phyloP scores from a whole-genome alignment of 495 filamentous ascomycete genomes.

The Astrothelium subdiscretum region DNA sequence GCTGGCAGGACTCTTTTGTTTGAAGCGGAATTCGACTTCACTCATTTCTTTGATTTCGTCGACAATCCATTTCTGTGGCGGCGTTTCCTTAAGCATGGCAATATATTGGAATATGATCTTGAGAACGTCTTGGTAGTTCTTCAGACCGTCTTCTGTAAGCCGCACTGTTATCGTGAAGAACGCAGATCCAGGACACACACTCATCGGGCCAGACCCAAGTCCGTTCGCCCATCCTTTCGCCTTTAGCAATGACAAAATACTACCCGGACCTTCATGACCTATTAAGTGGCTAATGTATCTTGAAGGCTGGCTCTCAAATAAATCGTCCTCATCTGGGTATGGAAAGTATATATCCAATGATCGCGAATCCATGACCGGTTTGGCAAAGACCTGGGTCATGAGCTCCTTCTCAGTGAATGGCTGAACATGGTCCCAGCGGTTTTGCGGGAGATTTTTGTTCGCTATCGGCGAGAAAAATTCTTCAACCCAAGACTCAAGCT shows the following conservation, averaged over 20 bases:
- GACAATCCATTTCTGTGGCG: conserved; percentile 85
- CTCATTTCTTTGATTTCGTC: conserved; percentile 80
- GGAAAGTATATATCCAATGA: conserved; percentile 80
- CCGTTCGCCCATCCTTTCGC: conserved; percentile 91
- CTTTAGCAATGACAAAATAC: conserved; percentile 91
- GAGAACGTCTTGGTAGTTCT: conserved; percentile 74
- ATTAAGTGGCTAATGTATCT: conserved; percentile 89
- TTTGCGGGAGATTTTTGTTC: conserved; percentile 75
- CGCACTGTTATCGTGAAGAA: conserved; percentile 72
- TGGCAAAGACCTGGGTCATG: conserved; percentile 76
- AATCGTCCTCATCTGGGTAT: conserved; percentile 74
- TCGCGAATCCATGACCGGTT: conserved; percentile 89
- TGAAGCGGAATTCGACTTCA: conserved; percentile 89
- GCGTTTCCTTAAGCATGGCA: conserved; percentile 65
- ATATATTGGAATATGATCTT: conserved; percentile 93
- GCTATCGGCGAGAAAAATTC: conserved; percentile 74
- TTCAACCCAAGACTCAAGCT: conserved; percentile 74
- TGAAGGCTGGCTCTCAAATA: conserved; percentile 75
- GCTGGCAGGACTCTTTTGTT: conserved; percentile 80
- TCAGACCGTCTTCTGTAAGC: conserved; percentile 76
- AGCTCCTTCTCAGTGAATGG: conserved; percentile 58
- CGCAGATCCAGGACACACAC: conserved; percentile 71
- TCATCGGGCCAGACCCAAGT: conserved; percentile 63
- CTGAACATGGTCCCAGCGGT: conserved; percentile 66
- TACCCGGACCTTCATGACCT: conserved; percentile 93